Conservation (phyloP, 192 early-diverging fungal genomes). For the Umbelopsis isabellina region DNA sequence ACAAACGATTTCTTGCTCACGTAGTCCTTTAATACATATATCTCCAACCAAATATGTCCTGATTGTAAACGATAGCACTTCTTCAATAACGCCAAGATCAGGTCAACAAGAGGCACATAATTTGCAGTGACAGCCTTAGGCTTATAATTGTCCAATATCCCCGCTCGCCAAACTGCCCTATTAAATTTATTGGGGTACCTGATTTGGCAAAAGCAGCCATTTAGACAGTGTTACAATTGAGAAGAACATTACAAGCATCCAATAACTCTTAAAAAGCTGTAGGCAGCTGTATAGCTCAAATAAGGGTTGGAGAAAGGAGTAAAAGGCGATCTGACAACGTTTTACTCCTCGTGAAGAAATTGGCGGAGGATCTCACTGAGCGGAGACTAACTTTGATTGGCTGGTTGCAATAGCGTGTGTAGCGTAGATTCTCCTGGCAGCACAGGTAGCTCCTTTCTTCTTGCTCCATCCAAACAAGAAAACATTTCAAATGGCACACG, state of each 20-base stretch:
- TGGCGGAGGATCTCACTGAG: slow-evolving; percentile 16
- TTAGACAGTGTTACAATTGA: background rate
- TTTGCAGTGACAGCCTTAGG: too few relatives aligned
- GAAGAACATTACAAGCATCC: background rate
- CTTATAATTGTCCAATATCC: too few relatives aligned
- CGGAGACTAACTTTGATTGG: slow-evolving; percentile 19
- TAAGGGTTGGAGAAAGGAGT: slow-evolving; percentile 12
- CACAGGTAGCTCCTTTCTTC: slow-evolving; percentile 1
- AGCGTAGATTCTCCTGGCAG: slow-evolving; percentile 21
- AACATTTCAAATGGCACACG: slow-evolving; percentile 31
- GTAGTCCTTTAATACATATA: too few relatives aligned
- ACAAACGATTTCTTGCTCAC: too few relatives aligned
- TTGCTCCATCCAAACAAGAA: slow-evolving; percentile 19
- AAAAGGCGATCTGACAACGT: slow-evolving; percentile 10
- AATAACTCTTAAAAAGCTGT: background rate
- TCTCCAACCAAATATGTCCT: too few relatives aligned
- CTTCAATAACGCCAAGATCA: too few relatives aligned
- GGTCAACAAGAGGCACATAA: too few relatives aligned
- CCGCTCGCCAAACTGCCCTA: too few relatives aligned
- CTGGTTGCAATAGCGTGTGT: slow-evolving; percentile 9
- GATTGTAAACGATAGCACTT: too few relatives aligned
- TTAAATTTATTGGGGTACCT: too few relatives aligned
- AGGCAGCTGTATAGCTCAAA: background rate
- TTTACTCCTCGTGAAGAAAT: slow-evolving; percentile 11
- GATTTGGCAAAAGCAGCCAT: too few relatives aligned